These are phyloP conservation scores for Omphalea diandra DNA, from an alignment of 441 rosid species.

Conservation along the genomic window DNA sequence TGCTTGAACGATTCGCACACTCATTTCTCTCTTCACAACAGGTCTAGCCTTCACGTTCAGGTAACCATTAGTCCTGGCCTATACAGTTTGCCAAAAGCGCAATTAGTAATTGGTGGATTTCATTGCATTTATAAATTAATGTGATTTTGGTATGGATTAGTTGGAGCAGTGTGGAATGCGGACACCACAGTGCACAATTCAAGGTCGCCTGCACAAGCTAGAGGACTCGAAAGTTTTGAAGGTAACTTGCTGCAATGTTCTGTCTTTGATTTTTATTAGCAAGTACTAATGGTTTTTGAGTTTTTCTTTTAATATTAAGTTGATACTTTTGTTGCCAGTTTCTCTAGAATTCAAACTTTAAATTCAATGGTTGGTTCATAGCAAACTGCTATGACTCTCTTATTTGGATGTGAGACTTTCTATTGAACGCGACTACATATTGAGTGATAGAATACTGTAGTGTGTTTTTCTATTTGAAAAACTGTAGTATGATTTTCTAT, in stretches of 20 bases:
- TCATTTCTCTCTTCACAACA: conserved; percentile 43
- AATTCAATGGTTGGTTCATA: neutral
- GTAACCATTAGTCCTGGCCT: too few species aligned
- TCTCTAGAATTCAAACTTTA: neutral
- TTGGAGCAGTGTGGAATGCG: conserved; percentile 82
- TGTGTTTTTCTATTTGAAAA: too few species aligned
- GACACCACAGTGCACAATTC: conserved; percentile 89
- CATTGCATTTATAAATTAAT: neutral
- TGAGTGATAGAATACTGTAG: too few species aligned
- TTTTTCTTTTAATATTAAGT: neutral
- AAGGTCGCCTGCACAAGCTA: conserved; percentile 67
- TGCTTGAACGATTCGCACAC: conserved; percentile 44
- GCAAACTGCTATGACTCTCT: neutral
- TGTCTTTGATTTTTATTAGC: neutral
- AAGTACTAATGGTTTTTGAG: neutral
- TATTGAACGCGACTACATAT: neutral
- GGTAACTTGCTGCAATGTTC: conserved; percentile 37
- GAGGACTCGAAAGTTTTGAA: conserved; percentile 44
- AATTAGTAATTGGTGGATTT: too few species aligned
- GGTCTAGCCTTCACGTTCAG: conserved; percentile 93
- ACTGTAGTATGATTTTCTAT: too few species aligned
- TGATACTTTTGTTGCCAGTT: neutral
- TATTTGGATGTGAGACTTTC: too few species aligned
- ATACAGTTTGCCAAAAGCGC: too few species aligned
- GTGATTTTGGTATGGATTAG: conserved; percentile 39